Base-by-base conservation (phyloP, 1,284 basidiomycete genomes). In the Sanguinoderma infundibulare region DNA sequence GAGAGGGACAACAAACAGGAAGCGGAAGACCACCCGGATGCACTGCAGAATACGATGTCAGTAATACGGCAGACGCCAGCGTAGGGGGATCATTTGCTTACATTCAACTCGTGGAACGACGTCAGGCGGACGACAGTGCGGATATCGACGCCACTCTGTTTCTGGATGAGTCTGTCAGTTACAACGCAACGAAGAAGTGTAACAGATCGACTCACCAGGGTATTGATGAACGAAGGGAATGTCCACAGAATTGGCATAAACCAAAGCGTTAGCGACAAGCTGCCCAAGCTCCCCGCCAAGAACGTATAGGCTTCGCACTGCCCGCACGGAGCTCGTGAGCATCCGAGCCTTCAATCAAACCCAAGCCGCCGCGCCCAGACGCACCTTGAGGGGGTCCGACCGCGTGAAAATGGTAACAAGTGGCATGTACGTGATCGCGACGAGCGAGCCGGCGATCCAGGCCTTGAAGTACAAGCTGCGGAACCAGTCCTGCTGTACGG, bases 101-200 rank as follows among this genome's bases (percentile, higher is more conserved):
- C 90, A 66, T 93, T 92, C 49, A 92, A 74, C 70, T 93, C 91
- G 46, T 90, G 87, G 71, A 91, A 92, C 64, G 88, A 91, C 17
- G 87, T 88, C 49, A 93, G 74, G 22, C 90, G 83, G 39, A 91
- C 80, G 50, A 92, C 79, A 2, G 88, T 90, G 34, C 69, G 76
- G 20, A 67, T 79, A 54, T 92, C 90, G 10, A 91, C 87, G 5
- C 83, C 81, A 69, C 87, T 83, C 47, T 69, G 73, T 73, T 83
- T 80, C 83, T 85, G 58, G 14, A 26, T 49, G 24, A 5, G 24
- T 5, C 20, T 38, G 44, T 50, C 36, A 57, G 60, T 38, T 36
- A 14, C 53, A n/a, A 38, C 30, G 51, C n/a, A 30, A 20, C 60
- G 55, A 42, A 20, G 44, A 51, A 34, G 24, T 6, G 30, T 12